These are phyloP conservation scores for Yarrowia keelungensis DNA, from an alignment of 805 yeast species.

Conservation along the genomic window DNA sequence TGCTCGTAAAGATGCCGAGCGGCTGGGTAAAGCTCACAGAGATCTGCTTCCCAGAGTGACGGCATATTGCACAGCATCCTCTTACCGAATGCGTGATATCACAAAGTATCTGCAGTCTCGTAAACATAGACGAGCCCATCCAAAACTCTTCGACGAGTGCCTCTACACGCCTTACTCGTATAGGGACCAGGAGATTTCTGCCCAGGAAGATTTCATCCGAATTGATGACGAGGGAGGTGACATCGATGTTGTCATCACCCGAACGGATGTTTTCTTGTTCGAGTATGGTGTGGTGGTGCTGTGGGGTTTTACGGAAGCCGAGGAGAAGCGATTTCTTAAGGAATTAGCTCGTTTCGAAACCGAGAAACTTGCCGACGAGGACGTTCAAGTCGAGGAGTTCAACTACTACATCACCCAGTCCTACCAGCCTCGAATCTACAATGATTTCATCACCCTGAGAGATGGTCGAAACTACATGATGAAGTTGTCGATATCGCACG, in stretches of 20 bases:
- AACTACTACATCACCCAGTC: conserved; percentile 92
- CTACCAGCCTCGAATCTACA: conserved; percentile 95
- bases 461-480: conserved; percentile 92
- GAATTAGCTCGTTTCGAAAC: conserved; percentile 89
- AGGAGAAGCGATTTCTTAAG: conserved; percentile 78
- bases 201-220: conserved; percentile 55
- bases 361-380: conserved; percentile 90
- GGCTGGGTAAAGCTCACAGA: conserved; percentile 84
- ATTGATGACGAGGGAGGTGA: conserved; percentile 96
- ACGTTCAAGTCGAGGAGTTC: conserved; percentile 92
- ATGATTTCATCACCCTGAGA: conserved; percentile 90
- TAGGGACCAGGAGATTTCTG: conserved; percentile 46
- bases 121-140: conserved; percentile 65
- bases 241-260: conserved; percentile 72
- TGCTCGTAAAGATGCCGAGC: conserved; percentile 92
- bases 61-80: conserved; percentile 94
- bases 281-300: conserved; percentile 97
- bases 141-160: conserved; percentile 93
- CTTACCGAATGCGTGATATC: conserved; percentile 87
- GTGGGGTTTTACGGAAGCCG: conserved; percentile 92
- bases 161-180: conserved; percentile 84
- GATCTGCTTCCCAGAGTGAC: conserved; percentile 90
- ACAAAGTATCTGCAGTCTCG: conserved; percentile 84
- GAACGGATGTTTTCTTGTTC: conserved; percentile 83
- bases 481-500: conserved; percentile 92